These are phyloP conservation scores for Termitomyces sp. DNA, from an alignment of 768 basidiomycete genomes.

Conservation along the genomic window DNA sequence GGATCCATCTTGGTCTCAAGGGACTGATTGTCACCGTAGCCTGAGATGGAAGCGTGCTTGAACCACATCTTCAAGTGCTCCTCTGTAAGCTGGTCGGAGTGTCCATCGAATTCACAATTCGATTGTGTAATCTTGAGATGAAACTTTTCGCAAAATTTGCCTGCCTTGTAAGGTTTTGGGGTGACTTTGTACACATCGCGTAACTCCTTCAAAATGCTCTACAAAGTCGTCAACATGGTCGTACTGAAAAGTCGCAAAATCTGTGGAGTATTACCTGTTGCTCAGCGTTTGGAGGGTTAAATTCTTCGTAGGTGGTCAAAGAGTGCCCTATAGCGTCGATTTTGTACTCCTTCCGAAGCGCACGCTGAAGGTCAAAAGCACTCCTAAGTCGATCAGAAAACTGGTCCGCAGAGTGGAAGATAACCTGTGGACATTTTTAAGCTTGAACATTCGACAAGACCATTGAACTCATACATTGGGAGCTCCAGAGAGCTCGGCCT, in stretches of 20 bases:
- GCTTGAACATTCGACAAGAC: neutral
- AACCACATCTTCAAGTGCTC: neutral
- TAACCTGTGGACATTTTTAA: neutral
- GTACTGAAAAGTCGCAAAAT: neutral
- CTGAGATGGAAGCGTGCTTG: conserved; percentile 1
- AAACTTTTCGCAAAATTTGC: neutral
- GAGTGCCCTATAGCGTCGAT: neutral
- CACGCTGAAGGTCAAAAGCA: neutral
- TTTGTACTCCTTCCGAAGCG: neutral
- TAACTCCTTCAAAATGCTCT: neutral
- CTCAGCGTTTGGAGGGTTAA: neutral
- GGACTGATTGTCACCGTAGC: conserved; percentile 1
- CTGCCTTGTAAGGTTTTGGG: neutral
- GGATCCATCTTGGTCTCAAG: no score
- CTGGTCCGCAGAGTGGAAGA: neutral
- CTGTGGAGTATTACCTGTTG: neutral
- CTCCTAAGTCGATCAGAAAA: neutral
- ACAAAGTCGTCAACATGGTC: neutral
- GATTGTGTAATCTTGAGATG: conserved; percentile 10
- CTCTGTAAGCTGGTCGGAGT: conserved; percentile 6
- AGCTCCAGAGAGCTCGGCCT: neutral
- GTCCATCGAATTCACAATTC: conserved; percentile 9
- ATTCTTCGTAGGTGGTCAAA: neutral
- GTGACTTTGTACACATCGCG: neutral
- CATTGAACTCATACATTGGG: neutral